Conservation (phyloP, 2,329 filamentous ascomycete species). For the Fusarium algeriense region DNA sequence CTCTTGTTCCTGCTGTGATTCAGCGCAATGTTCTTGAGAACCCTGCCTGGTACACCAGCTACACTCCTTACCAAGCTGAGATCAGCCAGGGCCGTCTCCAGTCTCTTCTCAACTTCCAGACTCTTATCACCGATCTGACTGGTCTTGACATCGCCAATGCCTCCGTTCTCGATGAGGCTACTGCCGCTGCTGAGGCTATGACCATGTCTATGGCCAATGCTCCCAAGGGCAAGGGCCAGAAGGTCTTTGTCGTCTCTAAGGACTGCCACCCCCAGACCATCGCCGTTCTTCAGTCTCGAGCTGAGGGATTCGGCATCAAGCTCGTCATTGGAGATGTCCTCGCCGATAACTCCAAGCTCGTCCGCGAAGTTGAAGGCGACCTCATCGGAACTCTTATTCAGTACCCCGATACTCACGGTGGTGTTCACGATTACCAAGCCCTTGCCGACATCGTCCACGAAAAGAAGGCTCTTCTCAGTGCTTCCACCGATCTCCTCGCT, state of each 20-base stretch:
- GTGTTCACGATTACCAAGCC: constrained; percentile 79
- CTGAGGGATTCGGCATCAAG: constrained; percentile 88
- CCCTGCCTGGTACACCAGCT: constrained; percentile 97
- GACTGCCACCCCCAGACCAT: constrained; percentile 89
- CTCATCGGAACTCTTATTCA: constrained; percentile 91
- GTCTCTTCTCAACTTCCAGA: constrained; percentile 95
- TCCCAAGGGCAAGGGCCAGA: constrained; percentile 75
- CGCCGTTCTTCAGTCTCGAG: constrained; percentile 84
- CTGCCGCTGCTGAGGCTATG: constrained; percentile 95
- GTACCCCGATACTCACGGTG: constrained; percentile 91
- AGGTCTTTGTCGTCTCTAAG: constrained; percentile 86
- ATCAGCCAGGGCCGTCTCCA: constrained; percentile 95
- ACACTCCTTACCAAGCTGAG: constrained; percentile 96
- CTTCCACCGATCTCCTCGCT: constrained; percentile 89
- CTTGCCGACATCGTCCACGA: constrained; percentile 83
- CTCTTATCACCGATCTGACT: constrained; percentile 88
- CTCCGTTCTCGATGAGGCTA: constrained; percentile 89
- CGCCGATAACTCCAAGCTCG: constrained; percentile 69
- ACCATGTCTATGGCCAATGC: constrained; percentile 80
- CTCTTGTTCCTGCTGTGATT: constrained; percentile 87
- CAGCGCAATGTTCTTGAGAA: constrained; percentile 93
- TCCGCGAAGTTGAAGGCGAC: constrained; percentile 82
- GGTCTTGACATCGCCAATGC: constrained; percentile 90
- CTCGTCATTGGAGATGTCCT: constrained; percentile 82
- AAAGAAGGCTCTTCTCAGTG: constrained; percentile 83